Evolutionary conservation across 345 rosid genomes (phyloP).

Genomic region (Eucalyptus regnans): DNA sequence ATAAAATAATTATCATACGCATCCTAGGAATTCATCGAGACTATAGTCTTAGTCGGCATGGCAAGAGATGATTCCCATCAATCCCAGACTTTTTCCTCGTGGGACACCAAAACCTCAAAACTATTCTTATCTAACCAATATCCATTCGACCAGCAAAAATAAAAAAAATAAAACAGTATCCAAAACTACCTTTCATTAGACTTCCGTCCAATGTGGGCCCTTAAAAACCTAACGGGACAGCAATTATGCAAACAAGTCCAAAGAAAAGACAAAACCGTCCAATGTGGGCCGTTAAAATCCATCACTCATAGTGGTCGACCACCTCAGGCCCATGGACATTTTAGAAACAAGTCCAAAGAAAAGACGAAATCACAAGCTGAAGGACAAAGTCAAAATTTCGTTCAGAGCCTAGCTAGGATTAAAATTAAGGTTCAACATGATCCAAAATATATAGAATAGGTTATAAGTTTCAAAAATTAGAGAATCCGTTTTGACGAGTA

Average conservation of each 20-base stretch:
- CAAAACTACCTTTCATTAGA: not conserved
- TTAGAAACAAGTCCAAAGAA: not conserved
- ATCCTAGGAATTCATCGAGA: not conserved
- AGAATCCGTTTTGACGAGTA: fast-evolving
- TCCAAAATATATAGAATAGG: no score
- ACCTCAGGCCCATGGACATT: not conserved
- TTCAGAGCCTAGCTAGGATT: not conserved
- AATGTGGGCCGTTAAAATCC: not conserved
- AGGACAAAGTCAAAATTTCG: not conserved
- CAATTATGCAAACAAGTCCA: not conserved
- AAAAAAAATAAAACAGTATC: no score
- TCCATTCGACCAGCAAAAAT: not conserved
- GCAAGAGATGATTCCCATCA: not conserved
- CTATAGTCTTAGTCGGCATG: not conserved
- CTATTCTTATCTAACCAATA: not conserved
- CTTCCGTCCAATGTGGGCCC: not conserved
- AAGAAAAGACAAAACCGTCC: not conserved
- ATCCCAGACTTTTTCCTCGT: not conserved
- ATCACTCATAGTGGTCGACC: not conserved
- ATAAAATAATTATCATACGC: fast-evolving
- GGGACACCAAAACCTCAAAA: not conserved
- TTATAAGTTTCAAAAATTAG: no score
- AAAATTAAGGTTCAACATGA: no score
- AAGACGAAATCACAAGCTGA: not conserved
- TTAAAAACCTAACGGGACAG: not conserved